A percentile compares a stretch with the other conserved stretches of the same genome.
Conservation (phyloP, 176 grass and related monocot genomes). For the Ensete glaucum region DNA sequence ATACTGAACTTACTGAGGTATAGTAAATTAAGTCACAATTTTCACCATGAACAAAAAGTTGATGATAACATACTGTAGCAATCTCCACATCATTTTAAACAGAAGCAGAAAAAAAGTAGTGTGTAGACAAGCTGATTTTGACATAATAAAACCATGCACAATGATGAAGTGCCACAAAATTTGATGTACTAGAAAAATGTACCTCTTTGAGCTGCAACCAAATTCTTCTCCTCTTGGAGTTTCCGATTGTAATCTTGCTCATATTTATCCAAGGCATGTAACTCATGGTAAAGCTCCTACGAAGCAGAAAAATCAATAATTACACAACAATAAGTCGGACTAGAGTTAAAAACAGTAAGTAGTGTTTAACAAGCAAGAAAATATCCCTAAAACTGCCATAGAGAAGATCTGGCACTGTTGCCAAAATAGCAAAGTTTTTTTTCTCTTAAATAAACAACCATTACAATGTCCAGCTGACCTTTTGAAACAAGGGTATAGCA, state of each 20-base stretch:
- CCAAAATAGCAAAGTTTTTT: not conserved
- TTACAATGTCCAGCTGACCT: not conserved
- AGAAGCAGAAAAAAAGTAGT: not conserved
- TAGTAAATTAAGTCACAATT: not conserved
- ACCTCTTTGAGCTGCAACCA: constrained; percentile 43
- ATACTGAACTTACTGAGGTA: constrained; percentile 1
- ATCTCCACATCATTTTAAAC: not conserved
- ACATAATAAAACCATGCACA: not conserved
- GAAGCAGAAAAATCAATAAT: not conserved
- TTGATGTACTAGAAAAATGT: constrained; percentile 6
- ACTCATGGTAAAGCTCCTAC: constrained; percentile 86
- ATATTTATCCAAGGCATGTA: constrained; percentile 76
- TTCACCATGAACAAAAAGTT: not conserved
- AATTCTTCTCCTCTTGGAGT: constrained; percentile 35
- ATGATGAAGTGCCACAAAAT: constrained; percentile 7
- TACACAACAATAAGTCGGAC: not conserved
- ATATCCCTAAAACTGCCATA: not conserved
- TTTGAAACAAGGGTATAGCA: not conserved
- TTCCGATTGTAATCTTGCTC: constrained; percentile 58
- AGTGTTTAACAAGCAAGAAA: not conserved
- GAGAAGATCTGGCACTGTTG: not conserved
- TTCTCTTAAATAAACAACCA: not conserved
- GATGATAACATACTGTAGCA: not conserved
- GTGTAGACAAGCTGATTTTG: not conserved
- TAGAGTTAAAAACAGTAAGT: not conserved